phyloP scores from a whole-genome alignment of 441 rosid genomes.

The Erodium texanum region DNA sequence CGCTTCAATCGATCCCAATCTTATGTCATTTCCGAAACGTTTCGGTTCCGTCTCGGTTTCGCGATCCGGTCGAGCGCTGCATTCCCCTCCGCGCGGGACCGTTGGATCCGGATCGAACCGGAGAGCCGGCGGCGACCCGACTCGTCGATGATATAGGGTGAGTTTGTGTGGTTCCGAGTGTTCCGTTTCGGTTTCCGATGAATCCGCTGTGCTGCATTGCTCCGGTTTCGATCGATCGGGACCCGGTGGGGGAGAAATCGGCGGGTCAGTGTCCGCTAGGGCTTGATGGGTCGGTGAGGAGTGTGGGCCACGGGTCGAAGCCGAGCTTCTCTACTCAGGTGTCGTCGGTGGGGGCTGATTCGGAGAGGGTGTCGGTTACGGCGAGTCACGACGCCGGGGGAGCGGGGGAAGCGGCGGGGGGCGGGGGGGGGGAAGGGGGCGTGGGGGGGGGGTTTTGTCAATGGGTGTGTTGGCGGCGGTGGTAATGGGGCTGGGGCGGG shows the following conservation, averaged over 20 bases:
- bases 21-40: constrained; percentile 1
- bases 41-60: constrained; percentile 1
- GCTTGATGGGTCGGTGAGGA: constrained; percentile 1
- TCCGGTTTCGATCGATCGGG: constrained; percentile 7
- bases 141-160: no score
- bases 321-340: constrained; percentile 4
- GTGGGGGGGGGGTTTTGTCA: no score
- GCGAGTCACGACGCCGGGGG: neutral
- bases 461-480: no score
- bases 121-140: neutral
- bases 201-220: constrained; percentile 5
- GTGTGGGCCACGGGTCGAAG: neutral
- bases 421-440: neutral
- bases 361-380: neutral
- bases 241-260: neutral
- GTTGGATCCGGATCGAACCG: neutral
- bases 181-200: no score
- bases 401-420: neutral
- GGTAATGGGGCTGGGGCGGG: constrained; percentile 36
- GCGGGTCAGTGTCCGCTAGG: neutral
- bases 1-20: neutral
- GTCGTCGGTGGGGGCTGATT: constrained; percentile 5
- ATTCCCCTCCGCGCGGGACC: neutral
- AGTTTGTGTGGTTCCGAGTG: no score
- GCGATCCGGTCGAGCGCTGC: neutral